Percentiles rank a stretch among this genome's conserved stretches.
Conservation (phyloP, 495 filamentous ascomycete genomes). For the Aspergillus incahuasiensis region DNA sequence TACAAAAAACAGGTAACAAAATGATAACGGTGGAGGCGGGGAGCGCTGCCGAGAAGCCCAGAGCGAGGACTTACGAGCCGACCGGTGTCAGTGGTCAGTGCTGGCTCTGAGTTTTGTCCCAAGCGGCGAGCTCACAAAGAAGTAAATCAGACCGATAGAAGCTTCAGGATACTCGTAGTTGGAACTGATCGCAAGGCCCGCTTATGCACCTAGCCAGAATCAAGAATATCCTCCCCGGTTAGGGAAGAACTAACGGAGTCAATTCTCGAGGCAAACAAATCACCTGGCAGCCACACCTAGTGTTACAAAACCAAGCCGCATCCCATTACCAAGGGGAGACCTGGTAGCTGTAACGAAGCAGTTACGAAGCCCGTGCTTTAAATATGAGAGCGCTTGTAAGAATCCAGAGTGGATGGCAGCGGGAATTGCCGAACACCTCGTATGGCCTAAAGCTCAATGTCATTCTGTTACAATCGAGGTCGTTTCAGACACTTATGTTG, state of each 20-base stretch:
- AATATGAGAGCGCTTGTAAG: neutral
- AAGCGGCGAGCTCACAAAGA: neutral
- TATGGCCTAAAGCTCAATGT: neutral
- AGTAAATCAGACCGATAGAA: neutral
- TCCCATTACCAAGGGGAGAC: neutral
- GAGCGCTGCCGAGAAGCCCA: neutral
- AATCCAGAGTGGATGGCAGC: neutral
- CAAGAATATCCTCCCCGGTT: neutral
- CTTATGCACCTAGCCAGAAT: slow-evolving; percentile 7
- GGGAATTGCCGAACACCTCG: slow-evolving; percentile 2
- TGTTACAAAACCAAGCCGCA: neutral
- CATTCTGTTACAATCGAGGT: neutral
- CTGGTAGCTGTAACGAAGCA: neutral
- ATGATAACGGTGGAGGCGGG: neutral
- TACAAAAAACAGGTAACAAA: too few relatives aligned
- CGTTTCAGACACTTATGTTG: neutral
- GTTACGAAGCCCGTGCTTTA: neutral
- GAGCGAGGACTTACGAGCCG: neutral
- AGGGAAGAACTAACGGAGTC: neutral
- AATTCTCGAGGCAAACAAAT: slow-evolving; percentile 1
- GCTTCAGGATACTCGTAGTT: neutral
- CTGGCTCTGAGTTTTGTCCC: neutral
- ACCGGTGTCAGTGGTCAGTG: too few relatives aligned
- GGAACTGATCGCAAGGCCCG: neutral
- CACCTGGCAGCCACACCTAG: slow-evolving; percentile 1